Conservation (phyloP, 352 stramenopile genomes). For the Peronospora destructor region DNA sequence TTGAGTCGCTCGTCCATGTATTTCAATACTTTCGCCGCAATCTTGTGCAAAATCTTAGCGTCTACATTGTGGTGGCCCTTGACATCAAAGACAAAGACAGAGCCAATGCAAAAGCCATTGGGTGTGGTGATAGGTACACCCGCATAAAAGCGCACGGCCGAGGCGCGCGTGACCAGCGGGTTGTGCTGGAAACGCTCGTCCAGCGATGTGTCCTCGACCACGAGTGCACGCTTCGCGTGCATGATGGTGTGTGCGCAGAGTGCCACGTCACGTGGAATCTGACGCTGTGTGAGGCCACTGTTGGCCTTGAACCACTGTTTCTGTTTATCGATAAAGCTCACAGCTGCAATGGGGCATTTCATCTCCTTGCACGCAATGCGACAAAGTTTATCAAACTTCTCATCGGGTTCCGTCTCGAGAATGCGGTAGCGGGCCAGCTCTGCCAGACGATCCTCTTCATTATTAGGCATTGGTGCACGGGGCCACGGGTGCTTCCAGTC, state of each 20-base stretch:
- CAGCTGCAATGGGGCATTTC: conserved; percentile 83
- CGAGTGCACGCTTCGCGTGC: conserved; percentile 71
- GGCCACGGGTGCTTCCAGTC: conserved; percentile 84
- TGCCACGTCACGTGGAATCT: conserved; percentile 77
- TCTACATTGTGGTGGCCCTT: conserved; percentile 71
- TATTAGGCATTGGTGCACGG: conserved; percentile 52
- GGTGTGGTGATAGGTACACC: conserved; percentile 76
- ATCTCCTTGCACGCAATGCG: conserved; percentile 85
- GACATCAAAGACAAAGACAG: conserved; percentile 83
- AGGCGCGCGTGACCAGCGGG: conserved; percentile 72
- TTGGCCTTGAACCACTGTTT: conserved; percentile 88
- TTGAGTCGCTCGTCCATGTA: conserved; percentile 85
- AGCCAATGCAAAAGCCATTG: conserved; percentile 73
- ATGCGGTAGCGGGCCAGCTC: conserved; percentile 70
- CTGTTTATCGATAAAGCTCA: conserved; percentile 82
- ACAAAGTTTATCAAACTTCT: conserved; percentile 85
- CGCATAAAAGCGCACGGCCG: conserved; percentile 77
- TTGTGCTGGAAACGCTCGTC: conserved; percentile 83
- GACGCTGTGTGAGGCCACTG: conserved; percentile 71
- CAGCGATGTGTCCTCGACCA: conserved; percentile 76
- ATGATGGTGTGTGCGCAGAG: conserved; percentile 85
- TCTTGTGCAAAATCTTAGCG: conserved; percentile 82
- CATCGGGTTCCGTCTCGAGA: conserved; percentile 72
- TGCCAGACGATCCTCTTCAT: conserved; percentile 62
- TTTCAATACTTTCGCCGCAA: conserved; percentile 81